Base-by-base conservation (phyloP, 2,329 filamentous ascomycete species). In the Rutstroemia sydowiana region DNA sequence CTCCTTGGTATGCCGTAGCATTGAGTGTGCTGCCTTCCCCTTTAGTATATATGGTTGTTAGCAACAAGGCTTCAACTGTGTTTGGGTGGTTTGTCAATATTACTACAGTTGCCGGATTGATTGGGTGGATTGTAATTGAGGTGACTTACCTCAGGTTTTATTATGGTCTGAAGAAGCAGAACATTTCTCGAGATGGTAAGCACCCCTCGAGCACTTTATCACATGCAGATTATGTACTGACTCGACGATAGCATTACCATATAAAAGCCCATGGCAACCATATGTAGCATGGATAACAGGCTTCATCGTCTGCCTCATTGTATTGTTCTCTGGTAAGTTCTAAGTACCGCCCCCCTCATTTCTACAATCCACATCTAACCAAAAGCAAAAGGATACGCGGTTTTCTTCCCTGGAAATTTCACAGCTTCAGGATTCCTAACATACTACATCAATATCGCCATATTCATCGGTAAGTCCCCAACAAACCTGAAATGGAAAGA, bases 31-130 rank as follows among this genome's bases (percentile, higher is more conserved):
- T 77, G 1, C 75, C 88, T 58, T 80, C 81, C n/a, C 73, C 84
- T 9, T 74, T 89, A 3, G 80, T 81, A 0, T 90, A 82, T 70
- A 78, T 90, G 68, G 88, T 86, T 65, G 75, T 84, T 32, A 59
- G 58, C 2, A 81, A 76, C 34, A 76, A 75, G 58, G 77, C 61
- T 0, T 67, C 82, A 55, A 79, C 75, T 0, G 82, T 83, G 2
- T 87, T 87, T 59, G 81, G 72, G 63, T 87, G 82, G 81, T 69
- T 86, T 6, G 74, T 85, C n/a, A 71, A 79, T 49, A 64, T 87
- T 40, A 84, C 81, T 0, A 75, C 81, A 0, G 80, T 80, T 3
- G 81, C 81, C 7, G 79, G 84, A 2, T 62, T 87, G 32, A 73
- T 87, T 10, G 81, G 78, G 2, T 87, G 83, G 83, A 77, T 74